Percentiles rank a stretch among this genome's conserved stretches.
phyloP scores from a whole-genome alignment of 352 stramenopile genomes.

The Globisporangium irregulare region DNA sequence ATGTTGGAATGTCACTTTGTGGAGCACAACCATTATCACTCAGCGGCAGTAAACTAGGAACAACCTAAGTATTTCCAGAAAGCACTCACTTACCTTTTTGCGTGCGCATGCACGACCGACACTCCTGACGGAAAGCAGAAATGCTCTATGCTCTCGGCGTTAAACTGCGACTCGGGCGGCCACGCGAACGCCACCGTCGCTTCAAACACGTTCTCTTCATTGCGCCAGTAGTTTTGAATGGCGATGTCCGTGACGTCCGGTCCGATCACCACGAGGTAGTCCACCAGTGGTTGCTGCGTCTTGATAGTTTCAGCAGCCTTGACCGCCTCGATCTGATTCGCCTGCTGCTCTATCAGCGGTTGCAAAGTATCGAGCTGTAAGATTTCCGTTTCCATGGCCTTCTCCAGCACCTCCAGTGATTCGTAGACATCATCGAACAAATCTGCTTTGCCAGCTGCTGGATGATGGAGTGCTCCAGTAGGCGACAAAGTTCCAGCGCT shows the following conservation, averaged over 20 bases:
- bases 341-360: not conserved
- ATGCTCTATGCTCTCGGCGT: constrained; percentile 66
- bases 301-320: not conserved
- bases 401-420: constrained; percentile 42
- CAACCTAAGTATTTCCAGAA: not conserved
- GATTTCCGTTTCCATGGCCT: constrained; percentile 33
- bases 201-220: constrained; percentile 45
- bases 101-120: constrained; percentile 15
- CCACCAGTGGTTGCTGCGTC: constrained; percentile 24
- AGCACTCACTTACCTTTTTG: not conserved
- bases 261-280: constrained; percentile 51
- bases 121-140: constrained; percentile 62
- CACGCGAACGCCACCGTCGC: constrained; percentile 59
- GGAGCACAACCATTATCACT: not conserved
- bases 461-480: not conserved
- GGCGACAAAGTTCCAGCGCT: not conserved
- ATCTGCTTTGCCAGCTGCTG: constrained; percentile 9
- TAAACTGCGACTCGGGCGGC: constrained; percentile 64
- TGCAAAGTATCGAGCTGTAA: constrained; percentile 16
- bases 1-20: not conserved
- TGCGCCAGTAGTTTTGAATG: constrained; percentile 41
- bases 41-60: not conserved
- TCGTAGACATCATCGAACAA: constrained; percentile 48
- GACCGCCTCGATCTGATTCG: not conserved
- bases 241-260: constrained; percentile 42